Percentiles rank a stretch among this genome's conserved stretches.
Evolutionary conservation across 306 rosid genomes (phyloP).

Genomic region (Acacia confusa): DNA sequence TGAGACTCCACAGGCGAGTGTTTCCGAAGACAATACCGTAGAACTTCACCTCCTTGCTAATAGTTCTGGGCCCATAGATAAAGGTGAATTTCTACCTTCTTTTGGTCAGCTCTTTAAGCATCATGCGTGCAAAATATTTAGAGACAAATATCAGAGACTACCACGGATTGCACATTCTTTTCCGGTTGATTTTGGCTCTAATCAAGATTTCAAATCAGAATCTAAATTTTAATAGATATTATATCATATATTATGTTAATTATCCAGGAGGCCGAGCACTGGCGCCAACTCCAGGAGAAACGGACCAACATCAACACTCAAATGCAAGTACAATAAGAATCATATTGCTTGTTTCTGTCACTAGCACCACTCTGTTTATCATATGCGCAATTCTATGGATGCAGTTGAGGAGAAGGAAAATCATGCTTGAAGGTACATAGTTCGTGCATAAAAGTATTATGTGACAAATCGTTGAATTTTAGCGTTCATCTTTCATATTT

Average conservation of each 20-base stretch:
- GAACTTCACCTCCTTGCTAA: neutral
- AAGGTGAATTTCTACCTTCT: neutral
- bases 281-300: neutral
- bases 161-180: neutral
- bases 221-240: neutral
- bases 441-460: neutral
- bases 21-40: neutral
- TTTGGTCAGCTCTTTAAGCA: neutral
- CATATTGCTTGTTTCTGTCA: slow-evolving; percentile 17
- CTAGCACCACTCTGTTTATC: neutral
- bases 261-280: neutral
- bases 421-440: neutral
- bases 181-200: neutral
- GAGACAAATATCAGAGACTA: neutral
- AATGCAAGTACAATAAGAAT: neutral
- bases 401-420: neutral
- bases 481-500: neutral
- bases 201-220: neutral
- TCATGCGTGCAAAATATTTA: neutral
- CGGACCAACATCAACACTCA: neutral
- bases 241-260: neutral
- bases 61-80: neutral
- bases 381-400: neutral
- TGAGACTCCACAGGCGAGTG: too few species aligned
- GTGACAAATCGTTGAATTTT: neutral